Base-by-base conservation (phyloP, 306 rosid genomes). In the Corylus americana region DNA sequence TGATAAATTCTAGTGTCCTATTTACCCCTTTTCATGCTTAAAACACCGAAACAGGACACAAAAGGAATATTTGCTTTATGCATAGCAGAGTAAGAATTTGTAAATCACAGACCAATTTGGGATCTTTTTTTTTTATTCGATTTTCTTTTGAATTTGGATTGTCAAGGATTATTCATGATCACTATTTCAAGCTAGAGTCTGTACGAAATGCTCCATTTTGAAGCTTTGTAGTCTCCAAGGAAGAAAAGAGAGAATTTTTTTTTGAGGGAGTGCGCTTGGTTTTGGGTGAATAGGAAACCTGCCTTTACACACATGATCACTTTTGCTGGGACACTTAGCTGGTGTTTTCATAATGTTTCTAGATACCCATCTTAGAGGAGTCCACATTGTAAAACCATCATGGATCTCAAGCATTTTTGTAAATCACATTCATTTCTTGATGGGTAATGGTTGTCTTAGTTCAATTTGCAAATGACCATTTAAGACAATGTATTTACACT, bases 361-460 rank as follows among this genome's bases (percentile, higher is more conserved):
- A 20, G 0, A 8, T 31, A 27, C 70, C 70, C n/a, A 63, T 5
- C 69, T 62, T 31, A 63, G 70, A 63, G 70, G 4, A 63, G 70
- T 31, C 9, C 20, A 63, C 66, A 59, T 22, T 5, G 18, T 62
- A n/a, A 29, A 63, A 63, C 44, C 45, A 31, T 31, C 39, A 63
- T 14, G 8, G 70, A 63, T 39, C n/a, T 63, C 70, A 63, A 12
- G 70, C 70, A 63, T 63, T 29, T 62, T 63, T 63, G 44, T 31
- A 25, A 12, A 63, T 63, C 44, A 63, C 44, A 29, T 63, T 63
- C 67, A 29, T 62, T 31, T 29, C 39, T 31, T 1, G 45, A 29
- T 0, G 27, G n/a, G 29, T 31, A 5, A 13, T 31, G 44, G 45
- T 12, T 63, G 29, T 31, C 70, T 63, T 31, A 22, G 37, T 59